Conservation (phyloP, 805 yeast genomes). For the Torulaspora quercuum region DNA sequence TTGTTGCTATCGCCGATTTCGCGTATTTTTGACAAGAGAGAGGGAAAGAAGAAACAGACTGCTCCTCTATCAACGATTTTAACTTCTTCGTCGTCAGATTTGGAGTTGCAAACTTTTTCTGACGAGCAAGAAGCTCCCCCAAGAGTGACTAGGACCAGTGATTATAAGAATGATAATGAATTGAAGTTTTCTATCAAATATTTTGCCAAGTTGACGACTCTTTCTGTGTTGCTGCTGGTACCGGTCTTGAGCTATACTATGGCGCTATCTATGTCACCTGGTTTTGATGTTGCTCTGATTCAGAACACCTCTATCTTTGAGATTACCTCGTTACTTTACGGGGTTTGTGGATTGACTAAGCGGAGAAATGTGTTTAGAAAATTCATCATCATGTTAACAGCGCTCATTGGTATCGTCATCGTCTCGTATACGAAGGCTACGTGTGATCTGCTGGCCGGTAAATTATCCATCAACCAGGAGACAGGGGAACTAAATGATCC, state of each 20-base stretch:
- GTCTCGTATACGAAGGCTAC: slow-evolving; percentile 36
- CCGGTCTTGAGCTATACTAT: slow-evolving; percentile 24
- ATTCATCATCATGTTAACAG: slow-evolving; percentile 30
- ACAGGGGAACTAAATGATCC: slow-evolving; percentile 38
- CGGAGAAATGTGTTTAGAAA: slow-evolving; percentile 28
- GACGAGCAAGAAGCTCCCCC: slow-evolving; percentile 3
- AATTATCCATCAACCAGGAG: slow-evolving; percentile 31
- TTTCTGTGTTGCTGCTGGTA: slow-evolving; percentile 23
- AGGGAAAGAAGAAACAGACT: slow-evolving; percentile 1
- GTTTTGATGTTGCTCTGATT: slow-evolving; percentile 33
- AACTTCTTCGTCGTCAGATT: slow-evolving; percentile 5
- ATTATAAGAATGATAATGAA: slow-evolving; percentile 1
- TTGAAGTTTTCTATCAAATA: slow-evolving; percentile 12
- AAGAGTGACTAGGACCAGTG: neutral
- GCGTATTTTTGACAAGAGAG: slow-evolving; percentile 7
- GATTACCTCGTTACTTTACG: slow-evolving; percentile 33
- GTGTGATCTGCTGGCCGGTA: slow-evolving; percentile 34
- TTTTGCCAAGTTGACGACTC: slow-evolving; percentile 17
- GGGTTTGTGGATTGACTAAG: slow-evolving; percentile 30
- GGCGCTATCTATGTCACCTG: slow-evolving; percentile 32
- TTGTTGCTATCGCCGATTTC: slow-evolving; percentile 25
- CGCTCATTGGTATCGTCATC: slow-evolving; percentile 30
- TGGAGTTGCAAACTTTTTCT: slow-evolving; percentile 8
- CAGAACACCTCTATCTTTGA: slow-evolving; percentile 35
- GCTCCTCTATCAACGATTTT: slow-evolving; percentile 1